A percentile compares a stretch with the other conserved stretches of the same genome.
These are phyloP conservation scores for Trichoderma cornu-damae DNA, from an alignment of 2,329 filamentous ascomycete genomes.

Conservation along the genomic window DNA sequence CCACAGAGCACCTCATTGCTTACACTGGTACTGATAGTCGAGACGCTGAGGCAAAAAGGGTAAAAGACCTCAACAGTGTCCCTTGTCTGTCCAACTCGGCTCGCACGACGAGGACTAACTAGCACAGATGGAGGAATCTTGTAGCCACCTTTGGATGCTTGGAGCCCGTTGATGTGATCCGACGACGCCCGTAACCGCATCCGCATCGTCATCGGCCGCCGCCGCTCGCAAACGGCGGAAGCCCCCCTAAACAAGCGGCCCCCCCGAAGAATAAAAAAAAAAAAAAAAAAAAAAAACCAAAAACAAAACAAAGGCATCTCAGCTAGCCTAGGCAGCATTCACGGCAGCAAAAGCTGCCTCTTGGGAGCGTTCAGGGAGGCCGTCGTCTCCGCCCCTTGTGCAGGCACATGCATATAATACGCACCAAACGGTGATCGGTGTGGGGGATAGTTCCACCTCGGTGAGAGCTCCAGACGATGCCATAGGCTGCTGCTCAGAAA, in stretches of 20 bases:
- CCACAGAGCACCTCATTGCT: not conserved
- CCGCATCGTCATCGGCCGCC: not conserved
- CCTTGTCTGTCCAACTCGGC: not conserved
- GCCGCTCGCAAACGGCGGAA: not conserved
- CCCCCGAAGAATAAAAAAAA: no score
- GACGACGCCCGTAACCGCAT: not conserved
- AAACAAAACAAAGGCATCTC: not conserved
- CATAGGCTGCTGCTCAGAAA: conserved; percentile 7
- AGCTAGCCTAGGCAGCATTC: not conserved
- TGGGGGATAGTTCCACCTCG: conserved; percentile 20
- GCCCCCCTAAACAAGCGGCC: not conserved
- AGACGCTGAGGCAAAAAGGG: not conserved
- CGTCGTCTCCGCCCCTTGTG: conserved; percentile 8
- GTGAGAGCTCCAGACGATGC: conserved; percentile 9
- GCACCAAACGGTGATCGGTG: conserved; percentile 11
- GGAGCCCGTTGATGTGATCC: not conserved
- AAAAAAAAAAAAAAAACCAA: not conserved
- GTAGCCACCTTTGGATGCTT: not conserved
- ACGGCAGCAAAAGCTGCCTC: not conserved
- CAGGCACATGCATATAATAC: conserved; percentile 15
- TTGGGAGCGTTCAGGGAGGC: not conserved
- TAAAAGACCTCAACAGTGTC: not conserved
- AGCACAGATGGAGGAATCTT: not conserved
- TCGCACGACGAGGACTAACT: not conserved
- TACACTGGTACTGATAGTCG: not conserved